phyloP scores from a whole-genome alignment of 176 grass and related monocot species.

The Pontederia crassipes region DNA sequence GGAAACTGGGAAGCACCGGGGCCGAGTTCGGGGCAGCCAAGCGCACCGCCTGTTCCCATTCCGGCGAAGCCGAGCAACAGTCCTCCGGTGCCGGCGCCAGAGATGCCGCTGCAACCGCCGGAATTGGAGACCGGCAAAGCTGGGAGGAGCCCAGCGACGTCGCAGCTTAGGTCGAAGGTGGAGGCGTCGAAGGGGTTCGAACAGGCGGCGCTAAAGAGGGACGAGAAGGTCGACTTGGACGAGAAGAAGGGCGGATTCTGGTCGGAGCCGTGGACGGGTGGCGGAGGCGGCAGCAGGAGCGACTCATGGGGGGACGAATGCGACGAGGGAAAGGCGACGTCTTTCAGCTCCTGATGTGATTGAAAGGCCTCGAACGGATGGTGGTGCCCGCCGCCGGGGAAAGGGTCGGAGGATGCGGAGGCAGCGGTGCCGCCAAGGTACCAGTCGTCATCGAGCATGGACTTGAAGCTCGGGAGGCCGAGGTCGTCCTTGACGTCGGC shows the following conservation, averaged over 20 bases:
- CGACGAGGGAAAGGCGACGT: constrained; percentile 23
- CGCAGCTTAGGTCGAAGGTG: constrained; percentile 8
- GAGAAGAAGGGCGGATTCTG: neutral
- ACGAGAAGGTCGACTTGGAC: neutral
- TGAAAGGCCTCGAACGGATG: constrained; percentile 22
- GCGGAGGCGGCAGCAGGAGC: constrained; percentile 15
- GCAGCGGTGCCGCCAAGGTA: constrained; percentile 13
- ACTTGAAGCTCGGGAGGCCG: constrained; percentile 30
- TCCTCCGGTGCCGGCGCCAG: neutral
- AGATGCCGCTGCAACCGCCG: neutral
- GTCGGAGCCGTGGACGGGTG: constrained; percentile 5
- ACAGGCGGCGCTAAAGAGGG: neutral
- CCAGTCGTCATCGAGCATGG: constrained; percentile 28
- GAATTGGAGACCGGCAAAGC: neutral
- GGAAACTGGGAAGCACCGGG: neutral
- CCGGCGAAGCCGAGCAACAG: neutral
- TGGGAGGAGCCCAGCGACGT: constrained; percentile 2
- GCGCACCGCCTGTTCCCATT: neutral
- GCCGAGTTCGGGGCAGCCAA: constrained; percentile 2
- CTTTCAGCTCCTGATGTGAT: constrained; percentile 23
- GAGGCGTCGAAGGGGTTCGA: constrained; percentile 8
- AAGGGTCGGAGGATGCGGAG: constrained; percentile 19
- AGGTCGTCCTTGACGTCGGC: constrained; percentile 35
- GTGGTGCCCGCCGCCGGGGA: neutral
- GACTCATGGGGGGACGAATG: constrained; percentile 10